Conservation (phyloP, 768 basidiomycete species). For the Sarcodon sp. region DNA sequence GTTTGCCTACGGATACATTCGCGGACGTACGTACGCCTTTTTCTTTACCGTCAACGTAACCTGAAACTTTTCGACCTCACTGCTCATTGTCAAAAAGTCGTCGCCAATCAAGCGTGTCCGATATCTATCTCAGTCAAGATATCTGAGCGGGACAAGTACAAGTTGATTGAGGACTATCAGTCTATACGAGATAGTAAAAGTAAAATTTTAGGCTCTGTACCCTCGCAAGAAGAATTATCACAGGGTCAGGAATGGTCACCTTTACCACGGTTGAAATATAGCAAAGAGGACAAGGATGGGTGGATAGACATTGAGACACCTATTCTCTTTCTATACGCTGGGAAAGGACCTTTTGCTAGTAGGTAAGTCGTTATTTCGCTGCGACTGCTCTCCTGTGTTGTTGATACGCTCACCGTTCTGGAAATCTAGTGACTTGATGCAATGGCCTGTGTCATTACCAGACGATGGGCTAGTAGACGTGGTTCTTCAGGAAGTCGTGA, state of each 20-base stretch:
- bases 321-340: constrained; percentile 58
- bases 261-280: constrained; percentile 31
- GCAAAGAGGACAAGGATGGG: constrained; percentile 29
- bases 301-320: constrained; percentile 66
- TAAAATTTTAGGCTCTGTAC: no score
- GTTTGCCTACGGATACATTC: constrained; percentile 61
- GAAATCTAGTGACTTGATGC: constrained; percentile 50
- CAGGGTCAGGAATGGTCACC: constrained; percentile 3
- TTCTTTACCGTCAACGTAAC: neutral
- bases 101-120: constrained; percentile 45
- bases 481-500: constrained; percentile 47
- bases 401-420: neutral
- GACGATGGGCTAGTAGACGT: constrained; percentile 73
- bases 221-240: no score
- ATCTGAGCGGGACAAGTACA: constrained; percentile 54
- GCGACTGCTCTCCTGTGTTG: neutral
- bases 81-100: constrained; percentile 28
- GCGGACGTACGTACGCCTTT: constrained; percentile 38
- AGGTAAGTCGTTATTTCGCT: constrained; percentile 24
- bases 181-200: constrained; percentile 19
- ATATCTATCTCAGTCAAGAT: constrained; percentile 60
- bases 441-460: constrained; percentile 72
- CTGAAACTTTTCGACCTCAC: neutral
- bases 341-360: constrained; percentile 67
- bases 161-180: constrained; percentile 45